Base-by-base conservation (phyloP, 106 monocot species). In the Platanthera guangdongensis region DNA sequence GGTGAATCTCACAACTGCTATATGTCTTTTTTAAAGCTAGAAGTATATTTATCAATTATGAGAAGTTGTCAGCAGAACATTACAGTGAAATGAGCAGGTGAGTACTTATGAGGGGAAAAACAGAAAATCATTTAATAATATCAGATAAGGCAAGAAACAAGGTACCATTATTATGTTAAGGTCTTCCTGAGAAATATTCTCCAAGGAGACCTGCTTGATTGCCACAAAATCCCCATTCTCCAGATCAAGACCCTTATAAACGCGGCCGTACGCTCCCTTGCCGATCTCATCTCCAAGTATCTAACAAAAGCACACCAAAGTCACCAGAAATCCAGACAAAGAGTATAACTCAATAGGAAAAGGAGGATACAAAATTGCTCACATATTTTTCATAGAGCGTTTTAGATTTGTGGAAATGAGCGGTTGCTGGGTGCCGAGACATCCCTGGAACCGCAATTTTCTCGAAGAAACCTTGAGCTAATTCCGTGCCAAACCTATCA, bases 211-310 rank as follows among this genome's bases (percentile, higher is more conserved):
- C 89, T 97, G 97, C 87, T 97, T 97, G 78, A 97, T 94, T 10
- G 97, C 97, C 46, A 97, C 97, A 55, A 97, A 97, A 74, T 97
- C 97, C 16, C 97, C 97, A 85, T 97, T 97, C 54, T 91, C 97
- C 79, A 94, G 70, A 80, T 97, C 97, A 60, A 97, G 78, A 0
- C 97, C 97, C 74, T 94, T 97, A 47, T 97, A 97, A 52, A 97
- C 97, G 9, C 97, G 84, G 57, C 97, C 97, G 30, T 97, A 97
- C n/a, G 97, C 97, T 48, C 97, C 97, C 79, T 97, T 97, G 82
- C 97, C 97, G 28, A 97, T 97, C 81, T 97, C 97, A 82, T 97
- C 97, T 47, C 97, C 97, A 8, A 97, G 97, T 85, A 97, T 94
- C 97, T 97, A 77, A 47, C 68, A 15, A 28, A 51, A 74, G 76